Percentiles rank a stretch among this genome's conserved stretches.
Evolutionary conservation across 495 filamentous ascomycete genomes (phyloP).

Genomic region (Durotheca rogersii): DNA sequence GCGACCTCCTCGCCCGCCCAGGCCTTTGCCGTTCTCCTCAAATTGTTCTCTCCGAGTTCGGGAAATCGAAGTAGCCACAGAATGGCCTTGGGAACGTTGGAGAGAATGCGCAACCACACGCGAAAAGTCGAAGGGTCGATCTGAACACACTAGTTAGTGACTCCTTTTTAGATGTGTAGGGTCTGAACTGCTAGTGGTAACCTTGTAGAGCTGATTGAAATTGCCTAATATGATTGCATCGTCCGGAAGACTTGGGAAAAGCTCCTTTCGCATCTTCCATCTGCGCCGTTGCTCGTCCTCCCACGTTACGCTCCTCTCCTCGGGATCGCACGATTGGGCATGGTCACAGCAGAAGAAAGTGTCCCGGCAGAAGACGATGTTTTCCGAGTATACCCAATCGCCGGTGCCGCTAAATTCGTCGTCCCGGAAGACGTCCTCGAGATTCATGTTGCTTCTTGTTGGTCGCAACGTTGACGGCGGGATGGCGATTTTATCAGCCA

Average conservation of each 20-base stretch:
- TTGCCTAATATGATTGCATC: constrained; percentile 92
- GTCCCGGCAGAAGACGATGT: constrained; percentile 90
- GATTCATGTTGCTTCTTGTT: constrained; percentile 67
- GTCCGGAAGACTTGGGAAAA: constrained; percentile 83
- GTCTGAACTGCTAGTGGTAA: constrained; percentile 41
- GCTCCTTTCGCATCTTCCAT: constrained; percentile 92
- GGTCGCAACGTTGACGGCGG: constrained; percentile 79
- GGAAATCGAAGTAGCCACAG: constrained; percentile 97
- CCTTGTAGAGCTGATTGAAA: constrained; percentile 99
- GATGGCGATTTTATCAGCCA: constrained; percentile 86
- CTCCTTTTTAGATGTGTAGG: not conserved
- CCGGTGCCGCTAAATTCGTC: constrained; percentile 62
- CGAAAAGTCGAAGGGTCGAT: constrained; percentile 98
- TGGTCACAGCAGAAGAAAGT: constrained; percentile 99
- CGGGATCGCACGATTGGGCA: constrained; percentile 79
- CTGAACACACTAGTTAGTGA: constrained; percentile 46
- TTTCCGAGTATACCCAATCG: constrained; percentile 95
- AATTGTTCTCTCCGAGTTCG: constrained; percentile 84
- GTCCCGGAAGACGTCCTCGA: constrained; percentile 71
- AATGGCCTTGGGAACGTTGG: constrained; percentile 81
- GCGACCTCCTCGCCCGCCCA: constrained; percentile 90
- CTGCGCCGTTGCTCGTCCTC: constrained; percentile 78
- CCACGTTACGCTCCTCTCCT: constrained; percentile 69
- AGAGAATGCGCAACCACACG: constrained; percentile 91
- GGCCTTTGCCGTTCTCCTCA: constrained; percentile 71